Evolutionary conservation across 2,329 filamentous ascomycete species (phyloP), one percentile per base, ranked within the genome.

Genomic region (Periconia sp.): DNA sequence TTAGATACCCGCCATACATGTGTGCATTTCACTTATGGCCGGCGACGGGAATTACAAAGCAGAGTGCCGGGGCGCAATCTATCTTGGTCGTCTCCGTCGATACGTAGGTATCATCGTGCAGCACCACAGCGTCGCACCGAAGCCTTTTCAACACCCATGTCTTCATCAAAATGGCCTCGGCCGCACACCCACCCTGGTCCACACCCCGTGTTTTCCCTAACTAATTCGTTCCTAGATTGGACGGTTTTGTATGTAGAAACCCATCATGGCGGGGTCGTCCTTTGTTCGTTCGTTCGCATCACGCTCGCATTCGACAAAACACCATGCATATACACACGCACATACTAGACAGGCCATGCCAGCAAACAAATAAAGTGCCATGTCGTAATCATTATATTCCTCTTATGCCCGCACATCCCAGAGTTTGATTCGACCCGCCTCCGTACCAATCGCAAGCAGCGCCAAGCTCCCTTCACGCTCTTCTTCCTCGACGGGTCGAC

Each of bases 391-490:
- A 37, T 37, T 37, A 37, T 37, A 13, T 37, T 37, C 33, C 15
- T 17, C 48, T 63, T 53, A 72, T 3, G 63, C 70, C 53, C 71
- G 64, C 37, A 74, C 65, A 77, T 97, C 92, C 92, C 93, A 99
- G 71, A 97, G 73, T 58, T 90, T 83, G 57, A 97, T 89, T 77
- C 91, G 92, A 13, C 94, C 94, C 54, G 82, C 80, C 70, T 97
- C 93, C 68, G 96, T 97, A 17, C 87, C 93, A 49, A 97, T 89
- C 11, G 91, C 91, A 60, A 99, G 72, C 65, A 92, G 62, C 9
- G 68, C 69, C 23, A 68, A 49, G 50, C 68, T 68, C 6, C 76
- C 91, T 77, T 89, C 92, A 35, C 92, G 66, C 61, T 81, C 83
- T 15, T 84, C 77, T 43, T 79, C 79, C 44, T 75, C 71, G 11